A percentile compares a stretch with the other conserved stretches of the same genome.
Evolutionary conservation across 2,329 filamentous ascomycete species (phyloP).

Genomic region (Dactylella cylindrospora): DNA sequence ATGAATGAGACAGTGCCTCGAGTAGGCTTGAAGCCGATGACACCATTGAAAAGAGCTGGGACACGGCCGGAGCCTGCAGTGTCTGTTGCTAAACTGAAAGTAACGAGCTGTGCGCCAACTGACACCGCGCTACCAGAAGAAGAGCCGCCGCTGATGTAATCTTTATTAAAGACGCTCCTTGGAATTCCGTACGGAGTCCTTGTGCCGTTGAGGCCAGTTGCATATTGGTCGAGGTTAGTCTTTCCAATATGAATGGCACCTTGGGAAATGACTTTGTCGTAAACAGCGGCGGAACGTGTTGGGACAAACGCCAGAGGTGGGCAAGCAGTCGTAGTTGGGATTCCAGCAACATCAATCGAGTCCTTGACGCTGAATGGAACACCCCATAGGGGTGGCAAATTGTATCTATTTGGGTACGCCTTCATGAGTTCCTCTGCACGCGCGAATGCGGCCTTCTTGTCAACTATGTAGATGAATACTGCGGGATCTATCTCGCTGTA

Average conservation of each 20-base stretch:
- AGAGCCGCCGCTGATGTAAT: constrained; percentile 61
- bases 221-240: constrained; percentile 63
- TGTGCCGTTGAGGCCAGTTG: constrained; percentile 63
- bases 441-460: constrained; percentile 50
- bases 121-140: constrained; percentile 61
- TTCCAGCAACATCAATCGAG: constrained; percentile 58
- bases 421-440: constrained; percentile 52
- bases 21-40: constrained; percentile 60
- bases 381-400: constrained; percentile 58
- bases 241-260: constrained; percentile 55
- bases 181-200: constrained; percentile 62
- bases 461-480: constrained; percentile 54
- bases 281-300: constrained; percentile 52
- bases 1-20: constrained; percentile 58
- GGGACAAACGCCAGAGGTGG: constrained; percentile 54
- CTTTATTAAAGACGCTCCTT: constrained; percentile 57
- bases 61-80: constrained; percentile 61
- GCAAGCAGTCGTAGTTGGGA: constrained; percentile 59
- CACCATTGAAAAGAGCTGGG: constrained; percentile 59
- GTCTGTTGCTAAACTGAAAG: constrained; percentile 62
- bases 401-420: constrained; percentile 50
- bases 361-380: constrained; percentile 63
- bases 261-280: constrained; percentile 52
- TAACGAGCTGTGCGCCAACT: constrained; percentile 59
- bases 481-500: constrained; percentile 53